Evolutionary conservation across 768 basidiomycete species (phyloP), one percentile per base, ranked within the genome.

Genomic region (Xerocomus spinulosus): DNA sequence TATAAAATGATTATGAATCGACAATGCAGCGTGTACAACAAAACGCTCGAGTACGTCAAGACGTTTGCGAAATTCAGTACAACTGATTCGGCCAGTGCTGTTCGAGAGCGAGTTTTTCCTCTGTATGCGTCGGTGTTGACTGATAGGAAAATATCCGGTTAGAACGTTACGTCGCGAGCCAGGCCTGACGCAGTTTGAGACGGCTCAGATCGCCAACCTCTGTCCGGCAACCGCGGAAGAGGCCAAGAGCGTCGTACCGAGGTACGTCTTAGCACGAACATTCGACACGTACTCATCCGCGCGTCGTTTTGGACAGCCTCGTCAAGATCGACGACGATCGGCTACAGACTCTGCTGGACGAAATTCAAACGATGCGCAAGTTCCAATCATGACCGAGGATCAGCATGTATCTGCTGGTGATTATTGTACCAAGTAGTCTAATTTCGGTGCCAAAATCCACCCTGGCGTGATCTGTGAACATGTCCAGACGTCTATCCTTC

Each of bases 61-160:
- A 88, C 84, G 8, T 94, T 95, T 63, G 80, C 90, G 12, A 89
- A 92, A 70, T 94, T 93, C 70, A 87, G 82, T 57, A 89, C 85
- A 36, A 86, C 83, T 18, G 90, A 87, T 60, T 85, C 83, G 39
- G 87, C 88, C 5, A 81, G 82, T 57, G 86, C 87, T 34, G 91
- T 92, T 46, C 87, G 92, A 80, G 85, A 86, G 91, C 92, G 57
- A 46, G 86, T n/a, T 18, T 9, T 29, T 12, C 18, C 13, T 15
- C 7, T 9, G 17, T 30, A 5, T 10, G 40, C 32, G 12, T 30
- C 32, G 44, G 42, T 4, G 9, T 48, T 15, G 20, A n/a, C 45
- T 51, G 17, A 29, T 28, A 9, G 38, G 26, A 5, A 6, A 15
- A n/a, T 2, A 9, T 21, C 10, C 26, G 20, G 30, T 9, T 15